These are phyloP conservation scores for Trypanosoma brucei DNA, from an alignment of 208 protist species.

Conservation along the genomic window DNA sequence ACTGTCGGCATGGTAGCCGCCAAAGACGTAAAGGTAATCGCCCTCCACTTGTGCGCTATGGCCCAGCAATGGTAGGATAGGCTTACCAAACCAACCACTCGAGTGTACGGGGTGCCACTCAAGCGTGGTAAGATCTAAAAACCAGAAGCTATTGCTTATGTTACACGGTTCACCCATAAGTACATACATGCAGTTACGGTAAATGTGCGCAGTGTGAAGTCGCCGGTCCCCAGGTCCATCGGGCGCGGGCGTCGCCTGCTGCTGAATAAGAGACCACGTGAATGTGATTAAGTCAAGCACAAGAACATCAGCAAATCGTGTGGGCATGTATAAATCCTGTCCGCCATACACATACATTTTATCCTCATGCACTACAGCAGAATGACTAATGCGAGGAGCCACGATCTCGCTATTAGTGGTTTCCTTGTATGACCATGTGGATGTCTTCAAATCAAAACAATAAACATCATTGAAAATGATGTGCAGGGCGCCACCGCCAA, in stretches of 20 bases:
- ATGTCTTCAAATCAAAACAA: conserved; percentile 47
- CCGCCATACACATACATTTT: conserved; percentile 88
- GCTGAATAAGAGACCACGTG: conserved; percentile 54
- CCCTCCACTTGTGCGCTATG: conserved; percentile 52
- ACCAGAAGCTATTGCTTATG: conserved; percentile 41
- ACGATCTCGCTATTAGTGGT: conserved; percentile 44
- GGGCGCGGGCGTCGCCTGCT: conserved; percentile 35
- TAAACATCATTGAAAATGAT: conserved; percentile 43
- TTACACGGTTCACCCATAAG: conserved; percentile 47
- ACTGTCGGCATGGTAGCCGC: conserved; percentile 33
- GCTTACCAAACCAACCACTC: conserved; percentile 14
- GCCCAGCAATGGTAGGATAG: conserved; percentile 39
- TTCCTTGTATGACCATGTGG: conserved; percentile 31
- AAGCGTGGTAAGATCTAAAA: conserved; percentile 47
- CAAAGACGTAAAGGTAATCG: conserved; percentile 60
- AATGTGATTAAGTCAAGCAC: conserved; percentile 65
- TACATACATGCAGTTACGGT: conserved; percentile 73
- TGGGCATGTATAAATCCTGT: conserved; percentile 36
- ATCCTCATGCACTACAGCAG: conserved; percentile 65
- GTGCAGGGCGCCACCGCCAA: conserved; percentile 61
- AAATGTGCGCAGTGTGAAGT: conserved; percentile 67
- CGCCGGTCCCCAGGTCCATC: conserved; percentile 65
- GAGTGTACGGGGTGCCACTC: conserved; percentile 51
- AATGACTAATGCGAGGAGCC: conserved; percentile 52
- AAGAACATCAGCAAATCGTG: conserved; percentile 59